Evolutionary conservation across 2,329 filamentous ascomycete species (phyloP).

Genomic region (Xylariales sp.): DNA sequence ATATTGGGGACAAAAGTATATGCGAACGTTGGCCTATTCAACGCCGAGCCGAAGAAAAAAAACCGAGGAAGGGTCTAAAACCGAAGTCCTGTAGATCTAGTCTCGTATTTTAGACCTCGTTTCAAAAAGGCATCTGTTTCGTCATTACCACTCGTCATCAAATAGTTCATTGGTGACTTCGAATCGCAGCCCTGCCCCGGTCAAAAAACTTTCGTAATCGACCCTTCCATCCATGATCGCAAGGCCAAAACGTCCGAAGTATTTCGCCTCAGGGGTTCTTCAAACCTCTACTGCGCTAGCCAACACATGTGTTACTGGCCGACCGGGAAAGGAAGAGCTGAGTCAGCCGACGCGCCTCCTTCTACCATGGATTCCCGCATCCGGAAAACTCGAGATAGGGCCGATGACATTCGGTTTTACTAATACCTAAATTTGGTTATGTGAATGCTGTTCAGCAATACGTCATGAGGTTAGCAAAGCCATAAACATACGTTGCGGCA

Average conservation of each 20-base stretch:
- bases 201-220: neutral
- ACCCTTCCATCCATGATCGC: neutral
- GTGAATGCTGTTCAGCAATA: neutral
- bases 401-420: constrained; percentile 4
- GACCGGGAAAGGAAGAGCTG: constrained; percentile 7
- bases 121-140: neutral
- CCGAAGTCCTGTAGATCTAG: neutral
- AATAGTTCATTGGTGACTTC: no score
- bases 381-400: neutral
- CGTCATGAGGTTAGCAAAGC: no score
- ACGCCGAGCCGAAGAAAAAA: neutral
- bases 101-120: no score
- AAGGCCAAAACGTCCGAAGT: neutral
- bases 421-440: constrained; percentile 8
- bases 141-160: neutral
- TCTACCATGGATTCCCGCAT: neutral
- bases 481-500: no score
- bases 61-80: neutral
- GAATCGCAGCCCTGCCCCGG: no score
- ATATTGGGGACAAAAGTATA: neutral
- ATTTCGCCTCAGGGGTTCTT: constrained; percentile 5
- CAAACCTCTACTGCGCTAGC: neutral
- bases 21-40: neutral
- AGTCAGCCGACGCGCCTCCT: constrained; percentile 15
- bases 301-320: neutral